Evolutionary conservation across 2,329 filamentous ascomycete species (phyloP).

Genomic region (Metarhizium brunneum): DNA sequence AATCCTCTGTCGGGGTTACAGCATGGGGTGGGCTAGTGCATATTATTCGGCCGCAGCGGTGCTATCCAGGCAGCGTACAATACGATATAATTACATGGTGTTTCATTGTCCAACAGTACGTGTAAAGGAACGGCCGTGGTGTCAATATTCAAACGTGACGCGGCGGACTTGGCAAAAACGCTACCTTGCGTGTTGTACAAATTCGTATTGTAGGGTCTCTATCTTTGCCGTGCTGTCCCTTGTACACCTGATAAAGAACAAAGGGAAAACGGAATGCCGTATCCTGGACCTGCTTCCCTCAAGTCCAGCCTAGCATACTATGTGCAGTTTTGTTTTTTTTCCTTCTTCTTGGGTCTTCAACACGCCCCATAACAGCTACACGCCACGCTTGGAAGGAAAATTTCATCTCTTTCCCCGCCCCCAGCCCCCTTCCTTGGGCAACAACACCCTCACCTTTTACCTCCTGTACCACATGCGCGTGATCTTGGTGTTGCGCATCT

Average conservation of each 20-base stretch:
- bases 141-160: too few relatives aligned
- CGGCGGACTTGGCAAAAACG: too few relatives aligned
- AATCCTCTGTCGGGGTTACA: too few relatives aligned
- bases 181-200: neutral
- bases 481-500: slow-evolving; percentile 56
- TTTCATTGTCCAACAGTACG: too few relatives aligned
- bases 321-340: neutral
- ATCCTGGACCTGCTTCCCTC: neutral
- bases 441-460: slow-evolving; percentile 21
- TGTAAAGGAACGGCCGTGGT: too few relatives aligned
- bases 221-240: neutral
- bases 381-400: neutral
- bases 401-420: neutral
- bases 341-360: neutral
- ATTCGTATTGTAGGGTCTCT: neutral
- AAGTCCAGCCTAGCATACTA: neutral
- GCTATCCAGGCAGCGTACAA: too few relatives aligned
- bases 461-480: slow-evolving; percentile 50
- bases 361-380: neutral
- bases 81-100: too few relatives aligned
- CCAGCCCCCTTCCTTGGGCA: neutral
- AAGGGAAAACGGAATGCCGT: neutral
- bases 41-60: too few relatives aligned
- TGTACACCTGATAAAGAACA: neutral
- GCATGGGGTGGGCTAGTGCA: too few relatives aligned